Evolutionary conservation across 345 rosid species (phyloP), one percentile per base, ranked within the genome.

Genomic region (Eucalyptus albens): DNA sequence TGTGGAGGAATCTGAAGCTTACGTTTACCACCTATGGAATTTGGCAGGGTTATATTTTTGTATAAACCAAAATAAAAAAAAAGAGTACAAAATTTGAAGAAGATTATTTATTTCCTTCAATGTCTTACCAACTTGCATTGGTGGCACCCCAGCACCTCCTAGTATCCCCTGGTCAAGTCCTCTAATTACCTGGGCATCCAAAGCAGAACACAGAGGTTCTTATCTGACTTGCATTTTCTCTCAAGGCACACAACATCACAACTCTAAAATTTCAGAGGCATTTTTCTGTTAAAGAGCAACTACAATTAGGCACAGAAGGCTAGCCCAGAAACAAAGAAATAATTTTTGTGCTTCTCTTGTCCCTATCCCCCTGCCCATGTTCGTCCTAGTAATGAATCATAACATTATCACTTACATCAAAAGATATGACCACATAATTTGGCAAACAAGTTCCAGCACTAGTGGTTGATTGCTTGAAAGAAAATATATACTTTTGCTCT

Each of bases 151-250:
- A 88, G 95, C 96, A 11, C 98, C 98, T 62, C 98, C 99, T 15
- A 93, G 86, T 91, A 98, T 98, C 89, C 98, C 99, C 91, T 97
- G 99, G 91, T 98, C 99, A 90, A 98, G 91, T 88, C 99, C 98
- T 89, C 89, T 94, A 87, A 94, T 95, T 88, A 97, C 99, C 99
- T 97, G 92, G 65, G 88, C 42, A 91, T 29, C 69, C 87, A 19
- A 29, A 85, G 44, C 19, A 24, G 50, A 72, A 62, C 85, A 77
- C 24, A 40, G 29, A 77, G 47, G 47, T 40, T 77, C 85, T 40
- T 77, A 77, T 77, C 47, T 77, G 47, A 77, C 47, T 40, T 77
- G 85, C 85, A 40, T 6, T 77, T 40, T 77, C 47, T 72, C 47
- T 77, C 85, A 77, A 77, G 47, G 85, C 29, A 77, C 29, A 21